Evolutionary conservation across 345 rosid species (phyloP).

Genomic region (Aquilaria yunnanensis): DNA sequence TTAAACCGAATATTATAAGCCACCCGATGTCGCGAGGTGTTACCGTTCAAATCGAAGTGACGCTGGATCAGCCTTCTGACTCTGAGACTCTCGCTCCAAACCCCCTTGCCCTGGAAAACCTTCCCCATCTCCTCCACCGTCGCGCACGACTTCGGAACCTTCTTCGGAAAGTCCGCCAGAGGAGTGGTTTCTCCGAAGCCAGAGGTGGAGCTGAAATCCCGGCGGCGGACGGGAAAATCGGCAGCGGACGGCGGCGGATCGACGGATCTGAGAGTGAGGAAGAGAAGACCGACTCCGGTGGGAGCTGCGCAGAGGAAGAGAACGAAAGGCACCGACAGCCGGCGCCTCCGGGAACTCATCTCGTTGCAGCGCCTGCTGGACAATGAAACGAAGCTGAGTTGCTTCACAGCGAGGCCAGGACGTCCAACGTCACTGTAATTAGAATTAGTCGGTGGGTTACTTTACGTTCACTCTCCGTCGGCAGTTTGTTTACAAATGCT

Average conservation of each 20-base stretch:
- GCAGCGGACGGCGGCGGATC: slow-evolving; percentile 33
- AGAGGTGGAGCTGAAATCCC: slow-evolving; percentile 7
- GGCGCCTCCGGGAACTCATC: slow-evolving; percentile 47
- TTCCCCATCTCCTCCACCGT: slow-evolving; percentile 96
- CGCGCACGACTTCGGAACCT: slow-evolving; percentile 45
- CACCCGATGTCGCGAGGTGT: neutral
- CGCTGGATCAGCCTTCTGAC: slow-evolving; percentile 48
- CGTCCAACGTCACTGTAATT: neutral
- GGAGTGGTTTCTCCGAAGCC: slow-evolving; percentile 7
- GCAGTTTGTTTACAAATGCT: no score
- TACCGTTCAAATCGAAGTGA: slow-evolving; percentile 66
- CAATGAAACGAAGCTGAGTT: no score
- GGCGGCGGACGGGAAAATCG: slow-evolving; percentile 8
- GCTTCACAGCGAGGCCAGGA: neutral
- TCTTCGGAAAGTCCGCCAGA: slow-evolving; percentile 7
- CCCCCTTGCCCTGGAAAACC: slow-evolving; percentile 45
- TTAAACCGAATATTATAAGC: neutral
- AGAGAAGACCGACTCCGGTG: slow-evolving; percentile 41
- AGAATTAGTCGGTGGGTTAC: no score
- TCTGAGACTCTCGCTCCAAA: slow-evolving; percentile 54
- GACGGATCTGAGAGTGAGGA: slow-evolving; percentile 44
- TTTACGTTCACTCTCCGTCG: no score
- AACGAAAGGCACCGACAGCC: slow-evolving; percentile 32
- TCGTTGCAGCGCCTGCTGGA: slow-evolving; percentile 1
- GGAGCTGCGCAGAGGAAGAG: slow-evolving; percentile 31